Base-by-base conservation (phyloP, 169 alveolate species). In the Cyclospora cayetanensis region DNA sequence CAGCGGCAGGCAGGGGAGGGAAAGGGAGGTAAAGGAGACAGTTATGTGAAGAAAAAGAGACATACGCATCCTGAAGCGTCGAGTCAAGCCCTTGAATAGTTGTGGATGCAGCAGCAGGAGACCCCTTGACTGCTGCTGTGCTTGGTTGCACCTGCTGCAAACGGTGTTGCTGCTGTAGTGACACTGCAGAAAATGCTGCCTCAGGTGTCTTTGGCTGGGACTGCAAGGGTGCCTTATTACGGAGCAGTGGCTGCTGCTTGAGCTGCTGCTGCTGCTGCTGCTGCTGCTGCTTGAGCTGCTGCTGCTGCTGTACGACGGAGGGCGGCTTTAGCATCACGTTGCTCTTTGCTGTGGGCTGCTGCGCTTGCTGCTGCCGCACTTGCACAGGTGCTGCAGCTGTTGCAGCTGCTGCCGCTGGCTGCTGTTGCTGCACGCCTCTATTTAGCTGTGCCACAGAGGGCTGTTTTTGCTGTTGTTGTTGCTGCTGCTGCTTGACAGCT, bases 1-100 rank as follows among this genome's bases (percentile, higher is more conserved):
- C 34, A 65, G 76, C 76, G 31, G 76, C 76, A 65, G n/a, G 76
- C 76, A 65, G 76, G 43, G n/a, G n/a, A n/a, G n/a, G n/a, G n/a
- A n/a, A n/a, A n/a, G n/a, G n/a, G n/a, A n/a, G n/a, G n/a, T n/a
- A n/a, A n/a, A n/a, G n/a, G n/a, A n/a, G n/a, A n/a, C n/a, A n/a
- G n/a, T n/a, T n/a, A n/a, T n/a, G n/a, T n/a, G n/a, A n/a, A n/a
- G n/a, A n/a, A n/a, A n/a, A n/a, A n/a, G n/a, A n/a, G n/a, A n/a
- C n/a, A 27, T 15, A 65, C 76, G 29, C 4, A 41, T 65, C 76
- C 12, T 65, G 76, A 31, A 65, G 37, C 12, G 76, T 27, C 4
- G 76, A 65, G 76, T 41, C 43, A 3, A 65, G n/a, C 43, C 76
- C 76, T 25, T 65, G 76, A 27, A 27, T n/a, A 65, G 76, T 15